Evolutionary conservation across 257 asterid genomes (phyloP).

Genomic region (Rauvolfia tetraphylla): DNA sequence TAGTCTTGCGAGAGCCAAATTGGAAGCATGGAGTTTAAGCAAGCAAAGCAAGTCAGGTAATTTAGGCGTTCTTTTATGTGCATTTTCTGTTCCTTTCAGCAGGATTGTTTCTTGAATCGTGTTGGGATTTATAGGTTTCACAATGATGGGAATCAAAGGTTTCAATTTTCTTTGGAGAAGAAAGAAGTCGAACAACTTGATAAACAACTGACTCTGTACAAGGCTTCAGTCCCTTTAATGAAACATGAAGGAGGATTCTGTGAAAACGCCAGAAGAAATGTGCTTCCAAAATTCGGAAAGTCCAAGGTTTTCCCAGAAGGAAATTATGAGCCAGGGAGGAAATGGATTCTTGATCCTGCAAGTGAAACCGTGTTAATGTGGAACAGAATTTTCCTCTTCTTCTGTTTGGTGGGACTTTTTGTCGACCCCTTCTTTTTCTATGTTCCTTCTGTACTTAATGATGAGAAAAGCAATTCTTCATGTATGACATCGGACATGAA

Average conservation of each 20-base stretch:
- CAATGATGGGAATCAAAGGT: constrained; percentile 48
- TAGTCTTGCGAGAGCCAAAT: neutral
- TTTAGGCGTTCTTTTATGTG: neutral
- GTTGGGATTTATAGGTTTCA: constrained; percentile 47
- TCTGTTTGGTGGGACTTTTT: constrained; percentile 70
- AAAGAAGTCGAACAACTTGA: constrained; percentile 39
- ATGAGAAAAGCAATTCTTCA: constrained; percentile 39
- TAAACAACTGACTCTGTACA: constrained; percentile 34
- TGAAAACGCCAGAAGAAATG: constrained; percentile 27
- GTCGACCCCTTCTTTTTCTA: constrained; percentile 85
- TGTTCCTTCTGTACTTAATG: constrained; percentile 57
- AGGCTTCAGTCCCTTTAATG: constrained; percentile 34
- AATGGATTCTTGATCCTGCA: constrained; percentile 69
- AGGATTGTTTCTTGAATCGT: constrained; percentile 9
- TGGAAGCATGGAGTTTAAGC: constrained; percentile 46
- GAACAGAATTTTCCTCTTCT: constrained; percentile 69
- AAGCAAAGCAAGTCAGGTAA: constrained; percentile 60
- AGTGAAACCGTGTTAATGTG: constrained; percentile 70
- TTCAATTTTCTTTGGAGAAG: constrained; percentile 50
- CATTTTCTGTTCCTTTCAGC: neutral
- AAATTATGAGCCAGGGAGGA: constrained; percentile 36
- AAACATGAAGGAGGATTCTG: constrained; percentile 48
- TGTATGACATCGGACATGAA: constrained; percentile 67
- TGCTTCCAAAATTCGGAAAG: constrained; percentile 46
- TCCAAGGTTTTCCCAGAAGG: constrained; percentile 65